Percentiles rank a stretch among this genome's conserved stretches.
phyloP scores from a whole-genome alignment of 257 asterid genomes.

The Datura wrightii region DNA sequence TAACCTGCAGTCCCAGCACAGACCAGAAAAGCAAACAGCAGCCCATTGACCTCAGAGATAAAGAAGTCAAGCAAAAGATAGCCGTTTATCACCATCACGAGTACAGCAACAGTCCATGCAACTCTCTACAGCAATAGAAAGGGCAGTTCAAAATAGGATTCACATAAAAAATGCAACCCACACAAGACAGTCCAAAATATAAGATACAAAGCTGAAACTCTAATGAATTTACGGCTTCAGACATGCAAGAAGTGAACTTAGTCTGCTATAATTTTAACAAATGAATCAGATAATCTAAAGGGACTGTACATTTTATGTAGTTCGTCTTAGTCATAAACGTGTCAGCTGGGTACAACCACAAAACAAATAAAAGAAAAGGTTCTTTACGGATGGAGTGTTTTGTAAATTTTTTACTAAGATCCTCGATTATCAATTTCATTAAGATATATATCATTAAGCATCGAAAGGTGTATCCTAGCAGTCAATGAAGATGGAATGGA shows the following conservation, averaged over 20 bases:
- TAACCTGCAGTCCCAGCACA: slow-evolving; percentile 69
- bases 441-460: not conserved
- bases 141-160: not conserved
- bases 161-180: not conserved
- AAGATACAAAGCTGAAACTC: not conserved
- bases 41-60: slow-evolving; percentile 72
- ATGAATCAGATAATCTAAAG: not conserved
- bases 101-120: slow-evolving; percentile 90
- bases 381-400: not conserved
- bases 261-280: not conserved
- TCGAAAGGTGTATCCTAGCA: not conserved
- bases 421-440: not conserved
- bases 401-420: not conserved
- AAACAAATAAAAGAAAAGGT: not conserved
- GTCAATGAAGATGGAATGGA: not conserved
- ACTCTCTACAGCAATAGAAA: slow-evolving; percentile 55
- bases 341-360: not conserved
- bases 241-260: not conserved
- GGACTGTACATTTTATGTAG: slow-evolving; percentile 14
- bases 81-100: slow-evolving; percentile 90
- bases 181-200: slow-evolving; percentile 10
- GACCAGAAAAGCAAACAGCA: slow-evolving; percentile 60
- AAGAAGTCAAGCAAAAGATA: slow-evolving; percentile 87
- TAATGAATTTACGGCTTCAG: not conserved
- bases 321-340: not conserved